Evolutionary conservation across 805 yeast species (phyloP), one percentile per base, ranked within the genome.

Genomic region (Starmerella bombicola): DNA sequence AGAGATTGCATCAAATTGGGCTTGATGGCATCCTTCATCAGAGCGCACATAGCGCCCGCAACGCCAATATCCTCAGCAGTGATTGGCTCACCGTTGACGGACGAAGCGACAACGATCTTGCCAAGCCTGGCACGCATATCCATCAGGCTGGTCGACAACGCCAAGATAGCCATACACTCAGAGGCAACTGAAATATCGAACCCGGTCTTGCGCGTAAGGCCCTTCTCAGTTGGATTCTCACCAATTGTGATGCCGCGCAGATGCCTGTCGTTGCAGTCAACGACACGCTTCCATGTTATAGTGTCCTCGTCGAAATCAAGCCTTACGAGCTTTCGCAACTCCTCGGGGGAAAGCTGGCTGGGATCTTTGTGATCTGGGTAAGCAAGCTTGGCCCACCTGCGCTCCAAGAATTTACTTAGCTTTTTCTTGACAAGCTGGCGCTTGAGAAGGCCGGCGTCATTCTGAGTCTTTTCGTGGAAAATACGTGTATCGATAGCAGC

Each of bases 401-500:
- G 74, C 8, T 41, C 47, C n/a, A 40, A 38, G 33, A 46, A 41
- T 37, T 73, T 72, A 34, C 95, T 80, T 63, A 88, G 83, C 57
- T 78, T 79, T 59, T 81, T 81, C 12, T 95, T 95, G 17, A 26
- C 38, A 25, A 85, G 86, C 50, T 88, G 69, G 59, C 96, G 74
- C 57, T 76, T 78, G 67, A 75, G 84, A 50, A 88, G 73, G 5
- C 45, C 47, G 31, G 68, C 69, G 58, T 82, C 84, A 60, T 76
- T 78, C 59, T 85, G 93, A 15, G 95, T 80, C 48, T 68, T 56
- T 65, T 88, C 97, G 62, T 88, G 97, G 74, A 88, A 88, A 73
- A 86, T 82, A 63, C 97, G 79, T 5, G 97, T 86, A 64, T 88
- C 97, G 45, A 88, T 76, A 28, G 97, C 97, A 35, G 97, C 96